A percentile compares a stretch with the other conserved stretches of the same genome.
Evolutionary conservation across 2,329 filamentous ascomycete genomes (phyloP).

Genomic region (Aspergillus jensenii): DNA sequence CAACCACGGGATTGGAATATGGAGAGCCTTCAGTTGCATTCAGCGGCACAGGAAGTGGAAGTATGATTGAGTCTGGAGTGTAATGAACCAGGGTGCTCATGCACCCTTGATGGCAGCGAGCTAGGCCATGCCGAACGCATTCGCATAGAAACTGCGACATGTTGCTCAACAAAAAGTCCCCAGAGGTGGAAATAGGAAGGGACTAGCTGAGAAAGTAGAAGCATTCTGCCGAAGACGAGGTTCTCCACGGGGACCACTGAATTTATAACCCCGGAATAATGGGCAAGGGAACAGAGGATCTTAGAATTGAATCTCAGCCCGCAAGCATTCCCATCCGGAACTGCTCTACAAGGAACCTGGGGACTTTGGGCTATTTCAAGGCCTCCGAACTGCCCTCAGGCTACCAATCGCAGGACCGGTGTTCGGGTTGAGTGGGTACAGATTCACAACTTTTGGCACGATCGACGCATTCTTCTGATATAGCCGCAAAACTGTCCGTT

Average conservation of each 20-base stretch:
- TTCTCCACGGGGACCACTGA: not conserved
- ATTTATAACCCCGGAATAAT: not conserved
- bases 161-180: not conserved
- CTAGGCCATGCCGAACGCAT: not conserved
- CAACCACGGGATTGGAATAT: not conserved
- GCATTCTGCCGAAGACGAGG: not conserved
- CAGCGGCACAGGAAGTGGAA: not conserved
- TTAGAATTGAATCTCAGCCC: not conserved
- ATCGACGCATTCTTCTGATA: too few relatives aligned
- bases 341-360: not conserved
- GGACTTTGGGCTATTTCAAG: too few relatives aligned
- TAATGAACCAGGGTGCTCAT: not conserved
- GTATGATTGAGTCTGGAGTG: not conserved
- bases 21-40: not conserved
- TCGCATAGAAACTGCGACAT: not conserved
- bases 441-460: too few relatives aligned
- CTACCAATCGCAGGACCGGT: too few relatives aligned
- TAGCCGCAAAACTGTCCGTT: too few relatives aligned
- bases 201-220: not conserved
- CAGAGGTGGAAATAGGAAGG: not conserved
- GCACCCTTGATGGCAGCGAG: not conserved
- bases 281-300: not conserved
- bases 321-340: not conserved
- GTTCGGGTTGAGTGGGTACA: too few relatives aligned
- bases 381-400: too few relatives aligned